These are phyloP conservation scores for Acrodontium crateriforme DNA, from an alignment of 2,329 filamentous ascomycete genomes.

Conservation along the genomic window DNA sequence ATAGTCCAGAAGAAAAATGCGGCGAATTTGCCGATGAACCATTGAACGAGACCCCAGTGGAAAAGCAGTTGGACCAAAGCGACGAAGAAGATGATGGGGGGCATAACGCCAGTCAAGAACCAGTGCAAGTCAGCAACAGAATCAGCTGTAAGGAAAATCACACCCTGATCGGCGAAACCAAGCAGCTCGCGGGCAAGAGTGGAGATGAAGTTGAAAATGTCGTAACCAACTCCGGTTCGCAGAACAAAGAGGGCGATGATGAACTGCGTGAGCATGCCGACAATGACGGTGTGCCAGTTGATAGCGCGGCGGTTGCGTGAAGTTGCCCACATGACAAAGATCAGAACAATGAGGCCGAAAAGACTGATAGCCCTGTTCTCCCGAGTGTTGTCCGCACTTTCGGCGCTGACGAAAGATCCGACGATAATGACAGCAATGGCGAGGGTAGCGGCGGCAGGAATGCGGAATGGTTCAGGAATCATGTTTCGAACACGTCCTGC, in stretches of 20 bases:
- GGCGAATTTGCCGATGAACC: conserved; percentile 80
- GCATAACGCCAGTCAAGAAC: conserved; percentile 72
- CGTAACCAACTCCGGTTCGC: conserved; percentile 62
- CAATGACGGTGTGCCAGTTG: conserved; percentile 48
- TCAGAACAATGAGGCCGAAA: conserved; percentile 61
- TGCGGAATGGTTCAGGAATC: conserved; percentile 54
- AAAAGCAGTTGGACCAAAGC: conserved; percentile 78
- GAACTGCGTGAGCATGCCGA: conserved; percentile 80
- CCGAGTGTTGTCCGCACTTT: conserved; percentile 62
- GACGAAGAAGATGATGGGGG: conserved; percentile 92
- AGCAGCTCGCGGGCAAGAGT: conserved; percentile 59
- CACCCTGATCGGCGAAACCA: conserved; percentile 60
- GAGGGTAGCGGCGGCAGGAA: conserved; percentile 47
- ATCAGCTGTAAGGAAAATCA: conserved; percentile 52
- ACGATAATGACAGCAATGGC: conserved; percentile 63
- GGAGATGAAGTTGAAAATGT: conserved; percentile 86
- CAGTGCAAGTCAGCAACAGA: conserved; percentile 35
- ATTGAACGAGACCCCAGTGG: conserved; percentile 69
- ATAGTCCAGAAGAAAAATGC: conserved; percentile 85
- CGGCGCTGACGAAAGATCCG: conserved; percentile 60
- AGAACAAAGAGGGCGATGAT: conserved; percentile 80
- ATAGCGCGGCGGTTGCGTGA: conserved; percentile 52
- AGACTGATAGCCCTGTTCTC: conserved; percentile 68
- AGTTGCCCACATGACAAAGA: conserved; percentile 53
- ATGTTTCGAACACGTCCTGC: conserved; percentile 43